These are phyloP conservation scores for Casuarina equisetifolia DNA, from an alignment of 306 rosid species.

Conservation along the genomic window DNA sequence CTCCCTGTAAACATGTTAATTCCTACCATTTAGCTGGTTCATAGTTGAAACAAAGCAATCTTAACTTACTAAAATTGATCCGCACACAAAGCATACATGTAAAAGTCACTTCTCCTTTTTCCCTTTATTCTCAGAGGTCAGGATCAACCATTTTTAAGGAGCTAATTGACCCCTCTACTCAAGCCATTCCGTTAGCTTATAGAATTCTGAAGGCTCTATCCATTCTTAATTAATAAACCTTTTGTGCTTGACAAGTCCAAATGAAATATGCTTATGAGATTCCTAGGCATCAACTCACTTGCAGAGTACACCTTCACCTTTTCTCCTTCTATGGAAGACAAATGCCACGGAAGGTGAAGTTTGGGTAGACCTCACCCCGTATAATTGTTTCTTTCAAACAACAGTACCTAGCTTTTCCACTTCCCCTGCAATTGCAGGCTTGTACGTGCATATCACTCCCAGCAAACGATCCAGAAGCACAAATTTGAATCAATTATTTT, in stretches of 20 bases:
- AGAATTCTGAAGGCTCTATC: background rate
- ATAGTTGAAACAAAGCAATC: background rate
- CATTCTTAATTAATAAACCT: background rate
- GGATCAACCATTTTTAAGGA: background rate
- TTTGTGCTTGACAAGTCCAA: background rate
- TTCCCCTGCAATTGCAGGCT: background rate
- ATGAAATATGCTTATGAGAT: background rate
- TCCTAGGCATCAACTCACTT: background rate
- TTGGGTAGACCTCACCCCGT: background rate
- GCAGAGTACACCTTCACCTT: background rate
- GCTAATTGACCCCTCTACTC: background rate
- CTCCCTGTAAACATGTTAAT: background rate
- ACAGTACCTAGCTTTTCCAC: background rate
- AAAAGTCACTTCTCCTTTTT: background rate
- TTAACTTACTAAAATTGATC: background rate
- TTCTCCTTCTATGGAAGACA: background rate
- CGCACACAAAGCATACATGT: background rate
- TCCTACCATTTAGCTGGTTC: background rate
- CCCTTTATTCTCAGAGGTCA: background rate
- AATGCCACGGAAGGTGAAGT: conserved; percentile 2
- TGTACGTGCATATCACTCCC: background rate
- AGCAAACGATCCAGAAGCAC: background rate
- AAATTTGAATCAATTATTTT: background rate
- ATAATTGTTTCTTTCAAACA: background rate
- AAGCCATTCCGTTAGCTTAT: background rate